Conservation (phyloP, 1,284 basidiomycete species). For the Sporisorium reilianum region DNA sequence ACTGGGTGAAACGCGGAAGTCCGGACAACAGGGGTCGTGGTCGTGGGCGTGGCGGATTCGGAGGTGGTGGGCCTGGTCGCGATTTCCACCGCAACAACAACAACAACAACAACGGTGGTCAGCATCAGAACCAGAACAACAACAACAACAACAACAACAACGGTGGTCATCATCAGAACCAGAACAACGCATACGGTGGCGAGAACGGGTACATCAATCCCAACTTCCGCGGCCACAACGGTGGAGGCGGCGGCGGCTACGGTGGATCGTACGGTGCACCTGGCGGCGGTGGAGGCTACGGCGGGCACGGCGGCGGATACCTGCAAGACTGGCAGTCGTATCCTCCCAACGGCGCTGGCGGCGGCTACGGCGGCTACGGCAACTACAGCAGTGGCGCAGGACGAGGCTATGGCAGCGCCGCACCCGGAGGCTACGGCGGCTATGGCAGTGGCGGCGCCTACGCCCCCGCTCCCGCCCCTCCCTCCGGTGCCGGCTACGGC, state of each 20-base stretch:
- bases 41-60: conserved; percentile 58
- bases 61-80: conserved; percentile 52
- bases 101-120: conserved; percentile 7
- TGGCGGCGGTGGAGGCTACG: conserved; percentile 26
- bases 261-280: conserved; percentile 15
- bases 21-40: conserved; percentile 69
- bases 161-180: no score
- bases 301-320: conserved; percentile 19
- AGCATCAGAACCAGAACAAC: no score
- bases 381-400: conserved; percentile 23
- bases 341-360: conserved; percentile 11
- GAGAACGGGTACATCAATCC: conserved; percentile 2
- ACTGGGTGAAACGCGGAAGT: conserved; percentile 74
- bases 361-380: conserved; percentile 13
- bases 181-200: conserved; percentile 7
- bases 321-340: conserved; percentile 13
- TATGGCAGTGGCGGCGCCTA: conserved; percentile 30
- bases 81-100: conserved; percentile 41
- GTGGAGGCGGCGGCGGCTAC: conserved; percentile 9
- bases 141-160: no score
- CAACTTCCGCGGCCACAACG: conserved; percentile 4
- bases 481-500: conserved; percentile 24
- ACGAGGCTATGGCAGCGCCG: no score
- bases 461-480: not conserved
- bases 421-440: conserved; percentile 37